A percentile compares a stretch with the other conserved stretches of the same genome.
phyloP scores from a whole-genome alignment of 306 rosid species.

The Carpinus fangiana region DNA sequence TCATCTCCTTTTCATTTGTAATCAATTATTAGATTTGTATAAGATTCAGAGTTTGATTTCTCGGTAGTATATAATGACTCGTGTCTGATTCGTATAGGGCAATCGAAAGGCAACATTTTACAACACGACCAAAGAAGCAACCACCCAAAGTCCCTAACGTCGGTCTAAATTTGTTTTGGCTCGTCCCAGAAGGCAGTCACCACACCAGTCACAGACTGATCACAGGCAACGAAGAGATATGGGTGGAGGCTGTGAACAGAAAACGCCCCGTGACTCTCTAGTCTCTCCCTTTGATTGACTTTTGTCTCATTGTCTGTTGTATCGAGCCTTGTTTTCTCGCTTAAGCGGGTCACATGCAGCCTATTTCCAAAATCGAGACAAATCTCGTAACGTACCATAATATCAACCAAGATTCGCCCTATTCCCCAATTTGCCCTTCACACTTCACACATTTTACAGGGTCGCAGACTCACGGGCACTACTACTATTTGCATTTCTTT shows the following conservation, averaged over 20 bases:
- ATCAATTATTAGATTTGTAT: no score
- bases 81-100: no score
- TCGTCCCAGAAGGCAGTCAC: neutral
- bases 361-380: neutral
- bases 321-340: neutral
- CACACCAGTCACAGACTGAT: no score
- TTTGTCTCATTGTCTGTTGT: slow-evolving; percentile 36
- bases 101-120: no score
- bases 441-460: no score
- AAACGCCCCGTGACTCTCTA: slow-evolving; percentile 35
- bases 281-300: slow-evolving; percentile 18
- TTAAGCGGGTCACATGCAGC: slow-evolving; percentile 3
- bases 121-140: neutral
- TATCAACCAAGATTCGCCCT: neutral
- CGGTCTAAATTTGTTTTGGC: neutral
- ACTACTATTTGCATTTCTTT: no score
- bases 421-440: neutral
- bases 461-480: no score
- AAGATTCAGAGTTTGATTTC: no score
- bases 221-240: neutral
- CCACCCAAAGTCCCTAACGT: neutral
- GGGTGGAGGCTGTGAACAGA: slow-evolving; percentile 15
- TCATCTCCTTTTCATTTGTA: no score
- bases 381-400: neutral
- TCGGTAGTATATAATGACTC: no score